Conservation (phyloP, 108 stramenopile species). For the Aurantiochytrium sp. region DNA sequence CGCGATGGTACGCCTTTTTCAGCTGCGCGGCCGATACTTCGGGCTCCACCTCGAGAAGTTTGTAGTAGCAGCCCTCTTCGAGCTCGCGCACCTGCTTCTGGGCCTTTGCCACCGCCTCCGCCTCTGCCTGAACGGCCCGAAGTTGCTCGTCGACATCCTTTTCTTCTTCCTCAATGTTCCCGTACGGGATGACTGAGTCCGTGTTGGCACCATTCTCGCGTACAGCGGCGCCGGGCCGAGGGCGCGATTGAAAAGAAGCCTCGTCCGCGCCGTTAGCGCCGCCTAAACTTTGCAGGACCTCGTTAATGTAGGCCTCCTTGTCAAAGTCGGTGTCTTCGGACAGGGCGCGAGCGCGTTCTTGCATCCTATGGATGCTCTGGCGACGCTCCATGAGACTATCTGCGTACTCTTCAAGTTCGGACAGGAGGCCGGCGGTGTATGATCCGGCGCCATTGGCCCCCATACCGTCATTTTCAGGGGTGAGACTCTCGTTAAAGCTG, state of each 20-base stretch:
- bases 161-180: neutral
- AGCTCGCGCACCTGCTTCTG: neutral
- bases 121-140: neutral
- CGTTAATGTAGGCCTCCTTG: neutral
- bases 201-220: neutral
- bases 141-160: neutral
- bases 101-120: neutral
- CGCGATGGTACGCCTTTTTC: slow-evolving; percentile 35
- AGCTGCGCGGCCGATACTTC: neutral
- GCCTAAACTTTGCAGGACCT: neutral
- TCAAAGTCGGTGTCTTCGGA: neutral
- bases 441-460: neutral
- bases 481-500: neutral
- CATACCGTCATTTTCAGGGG: neutral
- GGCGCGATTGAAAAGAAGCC: neutral
- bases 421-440: neutral
- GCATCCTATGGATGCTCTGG: neutral
- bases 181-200: neutral
- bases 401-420: slow-evolving; percentile 1
- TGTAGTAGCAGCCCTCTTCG: slow-evolving; percentile 9
- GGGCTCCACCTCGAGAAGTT: neutral
- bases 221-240: neutral
- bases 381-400: neutral
- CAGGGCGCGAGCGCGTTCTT: neutral
- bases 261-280: neutral